Evolutionary conservation across 495 filamentous ascomycete genomes (phyloP).

Genomic region (Neurospora terricola): DNA sequence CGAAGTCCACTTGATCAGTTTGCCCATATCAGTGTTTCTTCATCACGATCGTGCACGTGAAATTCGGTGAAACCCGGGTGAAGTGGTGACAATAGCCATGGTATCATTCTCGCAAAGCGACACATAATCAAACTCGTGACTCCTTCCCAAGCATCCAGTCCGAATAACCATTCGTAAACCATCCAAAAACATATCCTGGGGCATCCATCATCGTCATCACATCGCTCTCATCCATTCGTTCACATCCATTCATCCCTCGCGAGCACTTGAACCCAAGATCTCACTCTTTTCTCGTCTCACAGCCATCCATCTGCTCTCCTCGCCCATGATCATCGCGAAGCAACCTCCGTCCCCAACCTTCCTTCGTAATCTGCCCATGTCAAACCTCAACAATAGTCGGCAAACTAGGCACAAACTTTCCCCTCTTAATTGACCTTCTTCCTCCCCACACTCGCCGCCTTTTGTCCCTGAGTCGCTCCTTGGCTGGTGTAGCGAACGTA

Average conservation of each 20-base stretch:
- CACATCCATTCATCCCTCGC: no score
- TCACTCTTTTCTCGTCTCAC: no score
- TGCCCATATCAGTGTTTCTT: not conserved
- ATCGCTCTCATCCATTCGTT: not conserved
- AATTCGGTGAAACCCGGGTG: not conserved
- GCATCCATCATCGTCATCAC: not conserved
- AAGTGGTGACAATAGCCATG: not conserved
- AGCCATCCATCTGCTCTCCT: no score
- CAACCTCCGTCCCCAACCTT: no score
- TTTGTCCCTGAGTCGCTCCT: conserved; percentile 10
- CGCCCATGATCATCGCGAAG: not conserved
- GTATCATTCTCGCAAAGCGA: not conserved
- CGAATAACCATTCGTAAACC: not conserved
- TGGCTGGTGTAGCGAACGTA: conserved; percentile 18
- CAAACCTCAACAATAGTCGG: not conserved
- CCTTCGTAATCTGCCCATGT: not conserved
- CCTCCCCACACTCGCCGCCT: conserved; percentile 1
- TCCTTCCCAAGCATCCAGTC: not conserved
- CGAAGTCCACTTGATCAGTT: not conserved
- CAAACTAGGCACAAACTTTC: not conserved
- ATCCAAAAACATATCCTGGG: not conserved
- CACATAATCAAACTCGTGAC: not conserved
- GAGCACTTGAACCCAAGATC: no score
- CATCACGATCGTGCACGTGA: not conserved
- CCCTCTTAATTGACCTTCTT: conserved; percentile 14